Base-by-base conservation (phyloP, 495 filamentous ascomycete genomes). In the Aspergillus sclerotiicarbonarius region DNA sequence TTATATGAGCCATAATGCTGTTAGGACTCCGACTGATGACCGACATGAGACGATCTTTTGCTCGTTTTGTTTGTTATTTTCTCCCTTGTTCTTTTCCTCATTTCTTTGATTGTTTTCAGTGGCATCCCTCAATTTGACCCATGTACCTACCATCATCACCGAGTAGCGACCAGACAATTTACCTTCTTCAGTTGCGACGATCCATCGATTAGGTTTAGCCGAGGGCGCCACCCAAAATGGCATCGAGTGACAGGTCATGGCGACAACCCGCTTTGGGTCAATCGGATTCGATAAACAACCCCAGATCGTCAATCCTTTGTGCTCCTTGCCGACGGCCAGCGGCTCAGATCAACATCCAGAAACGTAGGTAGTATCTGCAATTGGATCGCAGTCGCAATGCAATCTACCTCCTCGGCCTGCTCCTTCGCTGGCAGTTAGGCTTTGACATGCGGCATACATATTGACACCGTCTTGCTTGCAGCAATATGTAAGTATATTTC, bases 21-120 rank as follows among this genome's bases (percentile, higher is more conserved):
- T 12, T 29, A 58, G 16, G 25, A n/a, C 49, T 58, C 12, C 41
- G 47, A 57, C 46, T 59, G 47, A 66, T 47, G 63, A 66, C 57
- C 25, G 60, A 61, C 30, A 66, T 51, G 63, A 60, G 33, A 59
- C 35, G 20, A 56, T 41, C 50, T 48, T 47, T 60, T 25, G 35
- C 45, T 55, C 8, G 16, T 41, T 30, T 45, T 6, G 3, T 31
- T 43, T 56, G 41, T 35, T 53, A 16, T 33, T 37, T 37, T 19
- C n/a, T 32, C 9, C 29, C 19, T 53, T 53, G 9, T 18, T 33
- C 6, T 19, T 33, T n/a, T 33, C 32, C 16, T 39, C 8, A 9
- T 8, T 35, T 19, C 10, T 20, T 53, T 39, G 20, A 13, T 1
- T 39, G 50, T 39, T 20, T n/a, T 54, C 10, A 5, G 25, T 25